These are phyloP conservation scores for Myxozyma kluyveri DNA, from an alignment of 805 yeast species.

Conservation along the genomic window DNA sequence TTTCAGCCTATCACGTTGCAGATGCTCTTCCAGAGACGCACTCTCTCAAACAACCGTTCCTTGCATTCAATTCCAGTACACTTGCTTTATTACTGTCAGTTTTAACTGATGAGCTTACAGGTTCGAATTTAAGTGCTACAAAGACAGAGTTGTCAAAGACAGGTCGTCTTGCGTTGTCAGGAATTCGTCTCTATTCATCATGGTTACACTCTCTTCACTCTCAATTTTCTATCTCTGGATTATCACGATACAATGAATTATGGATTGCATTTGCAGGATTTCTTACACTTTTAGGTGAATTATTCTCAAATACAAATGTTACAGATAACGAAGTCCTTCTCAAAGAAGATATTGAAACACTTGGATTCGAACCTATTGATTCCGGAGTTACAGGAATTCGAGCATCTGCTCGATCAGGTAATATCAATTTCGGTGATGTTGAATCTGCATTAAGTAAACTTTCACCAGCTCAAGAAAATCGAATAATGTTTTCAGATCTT, in stretches of 20 bases:
- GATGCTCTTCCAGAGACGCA: no score
- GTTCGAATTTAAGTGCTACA: background rate
- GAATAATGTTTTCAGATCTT: conserved; percentile 18
- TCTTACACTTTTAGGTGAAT: conserved; percentile 4
- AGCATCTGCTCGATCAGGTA: conserved; percentile 1
- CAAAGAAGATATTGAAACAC: conserved; percentile 24
- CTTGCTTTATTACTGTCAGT: conserved; percentile 1
- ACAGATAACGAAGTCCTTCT: conserved; percentile 13
- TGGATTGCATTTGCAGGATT: conserved; percentile 13
- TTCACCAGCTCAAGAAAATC: conserved; percentile 19
- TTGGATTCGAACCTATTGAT: conserved; percentile 20
- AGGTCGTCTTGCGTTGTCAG: conserved; percentile 10
- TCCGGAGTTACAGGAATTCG: conserved; percentile 15
- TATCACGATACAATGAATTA: conserved; percentile 12
- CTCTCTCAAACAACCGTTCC: conserved; percentile 8
- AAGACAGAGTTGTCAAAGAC: conserved; percentile 1
- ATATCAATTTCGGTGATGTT: conserved; percentile 6
- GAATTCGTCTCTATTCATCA: conserved; percentile 16
- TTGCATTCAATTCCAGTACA: conserved; percentile 4
- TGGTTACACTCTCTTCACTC: conserved; percentile 12
- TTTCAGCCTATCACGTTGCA: conserved; percentile 16
- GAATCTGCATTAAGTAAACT: conserved; percentile 15
- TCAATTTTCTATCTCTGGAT: no score
- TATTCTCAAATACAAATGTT: conserved; percentile 10
- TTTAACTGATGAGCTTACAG: conserved; percentile 8